Evolutionary conservation across 805 yeast species (phyloP), one percentile per base, ranked within the genome.

Genomic region (Kodamaea neixiangensis): DNA sequence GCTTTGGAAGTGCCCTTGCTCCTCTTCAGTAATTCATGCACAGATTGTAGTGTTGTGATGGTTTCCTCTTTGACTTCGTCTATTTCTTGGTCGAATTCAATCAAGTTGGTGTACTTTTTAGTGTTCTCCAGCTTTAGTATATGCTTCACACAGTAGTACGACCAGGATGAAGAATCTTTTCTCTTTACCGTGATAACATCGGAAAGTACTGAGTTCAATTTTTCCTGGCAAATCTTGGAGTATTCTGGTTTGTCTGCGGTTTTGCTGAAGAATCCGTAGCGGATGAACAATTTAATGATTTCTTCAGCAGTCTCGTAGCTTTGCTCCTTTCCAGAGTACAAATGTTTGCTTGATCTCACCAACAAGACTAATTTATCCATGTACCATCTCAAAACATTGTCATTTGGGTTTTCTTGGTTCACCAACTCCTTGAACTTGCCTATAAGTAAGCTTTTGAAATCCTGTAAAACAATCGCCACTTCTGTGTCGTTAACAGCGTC

Each of bases 201-300:
- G 0, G 89, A 73, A 33, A 92, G 69, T 13, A 89, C 74, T 0
- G 96, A 85, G 58, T 78, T 82, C 45, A 92, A 68, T 55, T 91
- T 80, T 40, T 86, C 90, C 49, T 74, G 78, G 2, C 85, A 78
- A 13, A 81, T 48, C 50, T 48, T 42, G 10, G 42, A 14, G 17
- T 47, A 44, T 2, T 41, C 31, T 19, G 47, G 43, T 13, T 49
- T 55, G 40, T 43, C 56, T 13, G 49, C 57, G 29, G 20, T 53
- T 19, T 40, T 46, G 20, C 55, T 46, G 62, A 80, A 80, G 48
- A 75, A 80, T 0, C 82, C 75, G 42, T 65, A 54, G 10, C 60
- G 62, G 20, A 78, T 63, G 47, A 81, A 63, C 22, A 75, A 62
- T 43, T 68, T 63, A 38, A 81, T 58, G 5, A 76, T 62, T 2